Evolutionary conservation across 2,329 filamentous ascomycete species (phyloP).

Genomic region (Calonectria henricotiae): DNA sequence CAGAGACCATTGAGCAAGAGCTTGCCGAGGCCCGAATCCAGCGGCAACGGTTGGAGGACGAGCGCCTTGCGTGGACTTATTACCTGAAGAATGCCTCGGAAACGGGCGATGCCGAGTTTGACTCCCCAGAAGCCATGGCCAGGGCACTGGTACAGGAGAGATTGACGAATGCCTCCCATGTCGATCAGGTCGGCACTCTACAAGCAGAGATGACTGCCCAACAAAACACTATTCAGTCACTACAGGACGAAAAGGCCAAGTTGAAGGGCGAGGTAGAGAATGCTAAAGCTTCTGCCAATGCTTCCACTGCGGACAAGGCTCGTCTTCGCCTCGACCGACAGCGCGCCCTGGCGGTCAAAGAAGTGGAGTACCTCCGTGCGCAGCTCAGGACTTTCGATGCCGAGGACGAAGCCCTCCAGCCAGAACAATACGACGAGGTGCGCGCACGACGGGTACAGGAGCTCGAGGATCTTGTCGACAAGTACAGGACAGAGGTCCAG

Average conservation of each 20-base stretch:
- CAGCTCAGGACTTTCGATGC: constrained; percentile 91
- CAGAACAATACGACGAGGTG: constrained; percentile 83
- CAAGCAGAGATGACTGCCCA: constrained; percentile 85
- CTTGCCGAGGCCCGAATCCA: constrained; percentile 86
- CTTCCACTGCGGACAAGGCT: constrained; percentile 75
- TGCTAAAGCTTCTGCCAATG: constrained; percentile 69
- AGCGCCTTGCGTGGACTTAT: constrained; percentile 87
- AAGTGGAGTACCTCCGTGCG: constrained; percentile 93
- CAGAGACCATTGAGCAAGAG: constrained; percentile 82
- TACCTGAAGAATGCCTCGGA: constrained; percentile 82
- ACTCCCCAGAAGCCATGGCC: constrained; percentile 90
- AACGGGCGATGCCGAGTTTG: constrained; percentile 80
- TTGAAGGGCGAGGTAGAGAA: constrained; percentile 81
- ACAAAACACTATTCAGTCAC: constrained; percentile 79
- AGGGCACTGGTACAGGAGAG: constrained; percentile 88
- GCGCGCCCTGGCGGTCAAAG: constrained; percentile 87
- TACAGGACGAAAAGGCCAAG: constrained; percentile 80
- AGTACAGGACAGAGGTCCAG: constrained; percentile 88
- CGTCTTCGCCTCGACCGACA: constrained; percentile 88
- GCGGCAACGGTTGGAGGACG: constrained; percentile 89
- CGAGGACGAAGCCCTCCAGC: constrained; percentile 90
- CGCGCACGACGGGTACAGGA: constrained; percentile 84
- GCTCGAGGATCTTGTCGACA: constrained; percentile 88
- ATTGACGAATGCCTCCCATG: constrained; percentile 83
- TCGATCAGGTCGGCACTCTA: constrained; percentile 84